Conservation (phyloP, 805 yeast genomes). For the Suhomyces prunicola region DNA sequence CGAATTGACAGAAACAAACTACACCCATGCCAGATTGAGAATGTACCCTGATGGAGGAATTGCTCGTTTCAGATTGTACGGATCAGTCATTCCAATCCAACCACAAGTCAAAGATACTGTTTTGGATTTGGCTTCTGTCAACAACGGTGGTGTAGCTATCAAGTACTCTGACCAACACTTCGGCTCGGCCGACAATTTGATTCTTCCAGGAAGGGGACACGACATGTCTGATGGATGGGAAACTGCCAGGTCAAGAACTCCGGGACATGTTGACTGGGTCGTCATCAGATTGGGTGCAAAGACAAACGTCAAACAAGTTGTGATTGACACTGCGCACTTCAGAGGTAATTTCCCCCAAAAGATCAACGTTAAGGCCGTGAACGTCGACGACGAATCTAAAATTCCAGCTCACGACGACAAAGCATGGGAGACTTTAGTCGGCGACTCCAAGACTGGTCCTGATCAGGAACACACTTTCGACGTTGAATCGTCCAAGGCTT, state of each 20-base stretch:
- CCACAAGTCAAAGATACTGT: slow-evolving; percentile 45
- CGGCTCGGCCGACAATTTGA: slow-evolving; percentile 83
- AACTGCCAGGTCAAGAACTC: slow-evolving; percentile 79
- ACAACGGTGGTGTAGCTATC: slow-evolving; percentile 86
- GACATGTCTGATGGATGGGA: slow-evolving; percentile 99
- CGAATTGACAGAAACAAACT: slow-evolving; percentile 54
- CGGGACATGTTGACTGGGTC: slow-evolving; percentile 91
- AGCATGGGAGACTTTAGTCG: slow-evolving; percentile 65
- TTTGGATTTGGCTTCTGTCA: slow-evolving; percentile 76
- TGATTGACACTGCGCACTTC: slow-evolving; percentile 90
- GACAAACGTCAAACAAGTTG: slow-evolving; percentile 54
- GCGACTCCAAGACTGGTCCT: slow-evolving; percentile 72
- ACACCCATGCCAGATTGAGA: slow-evolving; percentile 76
- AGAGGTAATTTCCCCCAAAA: slow-evolving; percentile 93
- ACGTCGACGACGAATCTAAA: slow-evolving; percentile 22
- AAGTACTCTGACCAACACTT: slow-evolving; percentile 88
- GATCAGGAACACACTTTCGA: slow-evolving; percentile 71
- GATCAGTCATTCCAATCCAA: slow-evolving; percentile 71
- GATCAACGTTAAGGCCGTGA: slow-evolving; percentile 63
- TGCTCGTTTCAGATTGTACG: slow-evolving; percentile 89
- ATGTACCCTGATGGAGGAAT: slow-evolving; percentile 99
- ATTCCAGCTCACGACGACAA: slow-evolving; percentile 42
- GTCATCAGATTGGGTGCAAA: slow-evolving; percentile 72
- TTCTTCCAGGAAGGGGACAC: slow-evolving; percentile 90
- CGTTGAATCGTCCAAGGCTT: slow-evolving; percentile 26